Percentiles rank a stretch among this genome's conserved stretches.
Conservation (phyloP, 805 yeast species). For the Yamadazyma ubonensis region DNA sequence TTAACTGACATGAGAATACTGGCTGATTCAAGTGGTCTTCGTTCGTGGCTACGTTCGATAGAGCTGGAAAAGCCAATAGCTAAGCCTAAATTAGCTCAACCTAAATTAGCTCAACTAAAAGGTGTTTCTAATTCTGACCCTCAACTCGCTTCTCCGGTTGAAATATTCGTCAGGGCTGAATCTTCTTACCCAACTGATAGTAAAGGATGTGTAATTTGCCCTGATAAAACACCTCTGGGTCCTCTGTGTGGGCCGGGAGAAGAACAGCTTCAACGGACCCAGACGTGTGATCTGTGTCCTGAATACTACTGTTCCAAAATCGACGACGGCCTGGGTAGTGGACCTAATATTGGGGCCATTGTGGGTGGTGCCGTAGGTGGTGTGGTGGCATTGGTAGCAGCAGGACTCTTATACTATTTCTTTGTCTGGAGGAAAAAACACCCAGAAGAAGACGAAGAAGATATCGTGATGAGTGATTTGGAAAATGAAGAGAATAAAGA, state of each 20-base stretch:
- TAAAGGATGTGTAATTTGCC: constrained; percentile 36
- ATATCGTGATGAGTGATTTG: constrained; percentile 18
- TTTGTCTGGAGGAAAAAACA: constrained; percentile 34
- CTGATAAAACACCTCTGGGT: constrained; percentile 23
- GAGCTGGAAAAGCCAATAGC: too few relatives aligned
- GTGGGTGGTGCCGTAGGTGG: constrained; percentile 46
- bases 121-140: background rate
- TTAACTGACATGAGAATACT: too few relatives aligned
- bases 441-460: constrained; percentile 28
- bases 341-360: constrained; percentile 33
- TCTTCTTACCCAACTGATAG: constrained; percentile 5
- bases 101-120: too few relatives aligned
- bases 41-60: too few relatives aligned
- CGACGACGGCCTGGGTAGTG: constrained; percentile 6
- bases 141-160: background rate
- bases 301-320: constrained; percentile 21
- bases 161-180: constrained; percentile 3
- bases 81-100: too few relatives aligned
- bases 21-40: too few relatives aligned
- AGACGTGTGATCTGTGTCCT: constrained; percentile 27
- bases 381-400: constrained; percentile 25
- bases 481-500: constrained; percentile 19
- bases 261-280: constrained; percentile 21
- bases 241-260: constrained; percentile 28
- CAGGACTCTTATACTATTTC: constrained; percentile 26